phyloP scores from a whole-genome alignment of 306 rosid genomes.

The cucumber (Cucumis sativus) region Cucumber_9930_V3 NC_026656.2:1706501-1707000 shows the following conservation, averaged over 20 bases:
- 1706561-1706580: conserved; percentile 98
- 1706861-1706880: conserved; percentile 12
- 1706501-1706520: background rate
- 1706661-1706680: background rate
- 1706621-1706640: conserved; percentile 66
- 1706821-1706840: conserved; percentile 90
- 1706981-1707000: conserved; percentile 40
- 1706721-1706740: conserved; percentile 15
- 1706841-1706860: conserved; percentile 56
- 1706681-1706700: background rate
- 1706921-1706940: background rate
- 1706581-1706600: conserved; percentile 86
- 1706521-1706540: conserved; percentile 9
- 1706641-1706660: conserved; percentile 4
- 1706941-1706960: background rate
- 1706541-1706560: conserved; percentile 59
- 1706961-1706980: conserved; percentile 9
- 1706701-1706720: conserved; percentile 6
- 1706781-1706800: conserved; percentile 98
- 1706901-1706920: background rate
- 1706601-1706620: conserved; percentile 98
- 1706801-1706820: conserved; percentile 99
- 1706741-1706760: conserved; percentile 98
- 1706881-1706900: conserved; percentile 2
- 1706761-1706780: conserved; percentile 94